phyloP scores from a whole-genome alignment of 2,329 filamentous ascomycete genomes.

The Stemphylium lycopersici region DNA sequence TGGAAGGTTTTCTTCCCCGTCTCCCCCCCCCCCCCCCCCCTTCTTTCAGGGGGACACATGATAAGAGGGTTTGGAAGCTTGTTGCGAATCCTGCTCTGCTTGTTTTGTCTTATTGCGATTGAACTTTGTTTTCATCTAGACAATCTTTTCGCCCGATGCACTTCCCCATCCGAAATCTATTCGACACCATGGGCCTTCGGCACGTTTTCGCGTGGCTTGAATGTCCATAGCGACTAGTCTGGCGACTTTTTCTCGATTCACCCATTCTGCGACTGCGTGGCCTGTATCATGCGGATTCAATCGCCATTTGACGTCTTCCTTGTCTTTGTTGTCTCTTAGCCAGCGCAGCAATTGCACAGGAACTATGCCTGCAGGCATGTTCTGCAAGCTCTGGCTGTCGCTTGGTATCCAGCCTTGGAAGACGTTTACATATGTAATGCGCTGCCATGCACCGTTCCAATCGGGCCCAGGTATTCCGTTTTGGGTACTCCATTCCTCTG shows the following conservation, averaged over 20 bases:
- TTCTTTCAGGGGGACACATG: too few relatives aligned
- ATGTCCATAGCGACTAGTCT: slow-evolving; percentile 42
- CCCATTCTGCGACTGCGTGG: slow-evolving; percentile 40
- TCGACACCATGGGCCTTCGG: slow-evolving; percentile 37
- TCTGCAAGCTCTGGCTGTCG: slow-evolving; percentile 35
- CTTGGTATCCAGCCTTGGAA: slow-evolving; percentile 54
- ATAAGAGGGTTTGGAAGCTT: too few relatives aligned
- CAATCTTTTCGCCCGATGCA: slow-evolving; percentile 2
- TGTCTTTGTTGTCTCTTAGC: slow-evolving; percentile 41
- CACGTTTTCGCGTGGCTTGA: slow-evolving; percentile 31
- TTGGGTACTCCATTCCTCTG: slow-evolving; percentile 11
- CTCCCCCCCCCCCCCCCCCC: too few relatives aligned
- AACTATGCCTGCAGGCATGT: slow-evolving; percentile 45
- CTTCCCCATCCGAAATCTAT: slow-evolving; percentile 48
- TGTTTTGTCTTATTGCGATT: too few relatives aligned
- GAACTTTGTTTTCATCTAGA: background rate
- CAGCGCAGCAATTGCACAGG: slow-evolving; percentile 44
- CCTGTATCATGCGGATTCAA: slow-evolving; percentile 27
- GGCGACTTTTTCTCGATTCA: slow-evolving; percentile 48
- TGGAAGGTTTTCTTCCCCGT: too few relatives aligned
- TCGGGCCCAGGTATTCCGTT: slow-evolving; percentile 33
- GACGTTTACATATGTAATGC: slow-evolving; percentile 50
- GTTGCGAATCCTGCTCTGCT: too few relatives aligned
- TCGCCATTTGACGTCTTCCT: slow-evolving; percentile 25
- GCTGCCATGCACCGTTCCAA: slow-evolving; percentile 54